phyloP scores from a whole-genome alignment of 1,284 basidiomycete genomes.

The Sanghuangporus sanghuang region DNA sequence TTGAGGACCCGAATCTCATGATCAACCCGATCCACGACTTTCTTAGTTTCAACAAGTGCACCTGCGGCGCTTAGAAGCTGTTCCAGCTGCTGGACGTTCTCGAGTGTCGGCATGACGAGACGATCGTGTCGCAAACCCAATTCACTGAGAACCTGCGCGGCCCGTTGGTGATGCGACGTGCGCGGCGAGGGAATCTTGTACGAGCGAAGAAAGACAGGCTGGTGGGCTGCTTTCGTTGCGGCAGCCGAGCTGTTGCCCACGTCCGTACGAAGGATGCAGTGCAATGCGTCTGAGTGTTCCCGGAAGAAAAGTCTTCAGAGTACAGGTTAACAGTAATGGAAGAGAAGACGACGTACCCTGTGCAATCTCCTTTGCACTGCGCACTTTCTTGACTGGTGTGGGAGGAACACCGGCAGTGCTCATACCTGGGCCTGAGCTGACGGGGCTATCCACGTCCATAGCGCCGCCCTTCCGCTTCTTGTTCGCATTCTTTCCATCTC shows the following conservation, averaged over 20 bases:
- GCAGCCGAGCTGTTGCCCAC: conserved; percentile 41
- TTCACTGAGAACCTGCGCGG: conserved; percentile 71
- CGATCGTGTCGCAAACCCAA: conserved; percentile 68
- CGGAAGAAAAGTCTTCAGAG: not conserved
- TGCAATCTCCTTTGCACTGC: conserved; percentile 31
- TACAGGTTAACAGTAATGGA: conserved; percentile 4
- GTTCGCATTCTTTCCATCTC: conserved; percentile 37
- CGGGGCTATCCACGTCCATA: conserved; percentile 25
- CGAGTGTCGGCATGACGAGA: conserved; percentile 87
- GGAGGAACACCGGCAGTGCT: conserved; percentile 7
- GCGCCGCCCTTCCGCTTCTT: conserved; percentile 48
- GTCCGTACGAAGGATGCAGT: conserved; percentile 77
- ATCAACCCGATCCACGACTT: conserved; percentile 79
- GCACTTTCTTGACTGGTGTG: conserved; percentile 12
- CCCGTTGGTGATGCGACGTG: conserved; percentile 63
- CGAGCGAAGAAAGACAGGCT: conserved; percentile 75
- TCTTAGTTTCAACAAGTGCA: conserved; percentile 81
- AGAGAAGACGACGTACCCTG: conserved; percentile 5
- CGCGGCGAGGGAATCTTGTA: conserved; percentile 79
- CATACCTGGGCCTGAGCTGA: conserved; percentile 16
- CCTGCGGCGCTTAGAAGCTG: conserved; percentile 66
- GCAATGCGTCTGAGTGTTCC: conserved; percentile 49
- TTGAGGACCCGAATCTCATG: conserved; percentile 74
- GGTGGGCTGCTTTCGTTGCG: conserved; percentile 70
- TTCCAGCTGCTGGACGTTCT: conserved; percentile 72